Evolutionary conservation across 805 yeast genomes (phyloP).

Genomic region (Clavispora santaluciae): DNA sequence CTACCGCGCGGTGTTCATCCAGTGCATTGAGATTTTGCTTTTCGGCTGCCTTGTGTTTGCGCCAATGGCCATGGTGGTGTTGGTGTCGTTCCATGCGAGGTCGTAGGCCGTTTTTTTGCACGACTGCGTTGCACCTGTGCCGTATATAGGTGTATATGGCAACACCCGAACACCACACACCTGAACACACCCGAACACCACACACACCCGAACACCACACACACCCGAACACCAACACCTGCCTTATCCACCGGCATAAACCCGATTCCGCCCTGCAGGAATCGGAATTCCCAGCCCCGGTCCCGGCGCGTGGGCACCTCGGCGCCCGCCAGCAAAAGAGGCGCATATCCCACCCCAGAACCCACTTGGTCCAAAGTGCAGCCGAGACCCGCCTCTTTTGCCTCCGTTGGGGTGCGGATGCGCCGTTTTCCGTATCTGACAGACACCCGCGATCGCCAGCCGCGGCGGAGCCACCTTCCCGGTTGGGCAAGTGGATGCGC

Average conservation of each 20-base stretch:
- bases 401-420: background rate
- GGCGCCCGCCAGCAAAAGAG: too few relatives aligned
- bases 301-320: too few relatives aligned
- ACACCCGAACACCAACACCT: background rate
- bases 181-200: background rate
- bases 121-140: too few relatives aligned
- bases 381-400: too few relatives aligned
- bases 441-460: background rate
- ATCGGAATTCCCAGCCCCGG: background rate
- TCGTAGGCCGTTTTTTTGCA: too few relatives aligned
- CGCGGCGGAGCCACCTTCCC: conserved; percentile 7
- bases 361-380: too few relatives aligned
- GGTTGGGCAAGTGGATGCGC: conserved; percentile 6
- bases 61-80: conserved; percentile 6
- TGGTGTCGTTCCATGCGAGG: background rate
- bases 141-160: too few relatives aligned
- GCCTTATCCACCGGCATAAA: background rate
- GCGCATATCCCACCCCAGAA: too few relatives aligned
- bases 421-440: background rate
- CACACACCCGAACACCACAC: too few relatives aligned
- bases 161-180: too few relatives aligned
- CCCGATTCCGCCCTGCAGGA: background rate
- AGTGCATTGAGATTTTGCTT: conserved; percentile 7
- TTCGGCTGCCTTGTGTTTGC: conserved; percentile 11
- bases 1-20: conserved; percentile 3